phyloP scores from a whole-genome alignment of 2,329 filamentous ascomycete genomes.

The Sphaerulina vaccinii region DNA sequence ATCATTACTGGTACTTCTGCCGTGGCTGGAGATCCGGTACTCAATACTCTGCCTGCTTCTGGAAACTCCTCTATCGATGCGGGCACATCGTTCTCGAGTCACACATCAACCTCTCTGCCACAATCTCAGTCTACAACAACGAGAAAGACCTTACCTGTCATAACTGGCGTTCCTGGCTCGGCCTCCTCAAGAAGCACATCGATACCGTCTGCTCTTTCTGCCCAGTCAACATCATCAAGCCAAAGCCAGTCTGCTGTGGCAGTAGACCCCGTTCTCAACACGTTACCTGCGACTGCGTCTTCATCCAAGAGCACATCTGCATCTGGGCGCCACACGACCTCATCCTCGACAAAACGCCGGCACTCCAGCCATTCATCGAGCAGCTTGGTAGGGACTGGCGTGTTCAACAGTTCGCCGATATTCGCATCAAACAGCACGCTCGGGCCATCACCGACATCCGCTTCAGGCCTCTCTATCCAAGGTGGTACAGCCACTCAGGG shows the following conservation, averaged over 20 bases:
- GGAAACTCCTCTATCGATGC: too few species aligned
- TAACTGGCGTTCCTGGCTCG: not conserved
- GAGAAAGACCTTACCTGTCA: not conserved
- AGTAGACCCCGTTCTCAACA: too few species aligned
- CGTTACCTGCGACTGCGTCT: too few species aligned
- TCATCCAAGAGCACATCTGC: too few species aligned
- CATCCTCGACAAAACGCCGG: too few species aligned
- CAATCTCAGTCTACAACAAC: not conserved
- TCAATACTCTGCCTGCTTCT: too few species aligned
- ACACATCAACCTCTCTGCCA: not conserved
- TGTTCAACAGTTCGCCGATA: not conserved
- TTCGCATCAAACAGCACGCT: not conserved
- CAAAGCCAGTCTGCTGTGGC: too few species aligned
- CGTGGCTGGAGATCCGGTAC: too few species aligned
- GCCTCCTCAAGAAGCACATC: not conserved
- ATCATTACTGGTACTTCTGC: too few species aligned
- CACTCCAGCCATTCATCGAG: not conserved
- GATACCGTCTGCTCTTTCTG: not conserved
- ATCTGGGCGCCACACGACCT: too few species aligned
- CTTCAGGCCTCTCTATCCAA: not conserved
- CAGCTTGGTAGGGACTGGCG: not conserved
- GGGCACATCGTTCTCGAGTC: not conserved
- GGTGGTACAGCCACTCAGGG: not conserved
- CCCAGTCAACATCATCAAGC: too few species aligned
- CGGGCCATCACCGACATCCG: not conserved